These are phyloP conservation scores for Sphagnum magellanicum DNA, from an alignment of 228 moss, liverwort and hornwort genomes.

Conservation along the genomic window DNA sequence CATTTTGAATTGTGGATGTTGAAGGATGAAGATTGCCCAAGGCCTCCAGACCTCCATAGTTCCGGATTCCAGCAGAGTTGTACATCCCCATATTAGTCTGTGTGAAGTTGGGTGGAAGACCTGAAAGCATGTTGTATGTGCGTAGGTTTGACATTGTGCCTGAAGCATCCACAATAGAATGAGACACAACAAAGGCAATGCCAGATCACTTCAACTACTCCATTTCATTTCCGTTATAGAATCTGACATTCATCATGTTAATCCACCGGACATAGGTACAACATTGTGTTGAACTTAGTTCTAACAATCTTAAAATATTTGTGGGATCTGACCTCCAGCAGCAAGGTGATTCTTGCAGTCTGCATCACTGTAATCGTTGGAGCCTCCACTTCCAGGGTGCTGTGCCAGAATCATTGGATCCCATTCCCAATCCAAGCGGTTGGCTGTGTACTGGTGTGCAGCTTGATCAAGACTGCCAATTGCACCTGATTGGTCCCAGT, in stretches of 20 bases:
- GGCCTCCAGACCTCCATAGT: conserved; percentile 65
- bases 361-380: conserved; percentile 48
- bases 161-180: conserved; percentile 1
- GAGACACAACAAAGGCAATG: no score
- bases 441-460: conserved; percentile 60
- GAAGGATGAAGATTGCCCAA: conserved; percentile 36
- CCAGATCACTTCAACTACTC: no score
- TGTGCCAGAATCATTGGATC: conserved; percentile 66
- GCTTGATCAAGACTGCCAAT: conserved; percentile 68
- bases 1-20: conserved; percentile 48
- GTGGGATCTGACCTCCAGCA: conserved; percentile 33
- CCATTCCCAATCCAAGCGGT: conserved; percentile 62
- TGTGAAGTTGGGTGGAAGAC: conserved; percentile 95
- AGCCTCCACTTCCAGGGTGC: conserved; percentile 46
- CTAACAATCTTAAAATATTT: no score
- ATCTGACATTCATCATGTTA: no score
- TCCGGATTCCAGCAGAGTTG: conserved; percentile 75
- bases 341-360: conserved; percentile 52
- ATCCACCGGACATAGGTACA: no score
- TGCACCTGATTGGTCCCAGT: conserved; percentile 80
- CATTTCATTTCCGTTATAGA: no score
- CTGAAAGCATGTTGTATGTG: conserved; percentile 81
- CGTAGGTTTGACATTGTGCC: conserved; percentile 78
- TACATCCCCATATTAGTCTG: conserved; percentile 85
- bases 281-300: no score